phyloP scores from a whole-genome alignment of 2,329 filamentous ascomycete genomes.

The Diaporthe velutina region DNA sequence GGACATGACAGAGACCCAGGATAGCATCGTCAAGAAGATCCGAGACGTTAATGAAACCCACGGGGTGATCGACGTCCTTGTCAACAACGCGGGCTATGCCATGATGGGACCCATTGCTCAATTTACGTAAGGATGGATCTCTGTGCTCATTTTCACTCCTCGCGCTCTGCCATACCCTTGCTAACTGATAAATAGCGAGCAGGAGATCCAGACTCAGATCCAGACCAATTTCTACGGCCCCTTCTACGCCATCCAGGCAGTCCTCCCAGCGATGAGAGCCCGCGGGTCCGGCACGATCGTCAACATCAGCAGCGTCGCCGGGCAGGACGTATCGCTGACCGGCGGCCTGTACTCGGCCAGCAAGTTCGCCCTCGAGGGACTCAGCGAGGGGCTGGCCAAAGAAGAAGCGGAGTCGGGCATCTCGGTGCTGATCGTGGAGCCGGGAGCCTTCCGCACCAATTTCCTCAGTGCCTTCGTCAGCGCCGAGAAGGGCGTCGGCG shows the following conservation, averaged over 20 bases:
- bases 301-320: not conserved
- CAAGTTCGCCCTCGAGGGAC: not conserved
- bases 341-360: not conserved
- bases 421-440: conserved; percentile 55
- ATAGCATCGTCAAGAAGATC: conserved; percentile 45
- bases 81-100: conserved; percentile 47
- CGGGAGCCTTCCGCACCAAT: conserved; percentile 57
- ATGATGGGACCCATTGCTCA: conserved; percentile 19
- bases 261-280: conserved; percentile 39
- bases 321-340: not conserved
- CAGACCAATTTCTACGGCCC: conserved; percentile 49
- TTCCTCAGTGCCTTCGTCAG: conserved; percentile 48
- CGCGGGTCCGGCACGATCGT: not conserved
- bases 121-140: conserved; percentile 6
- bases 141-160: not conserved
- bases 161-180: not conserved
- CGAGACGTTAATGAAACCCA: conserved; percentile 37
- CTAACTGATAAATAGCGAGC: conserved; percentile 40
- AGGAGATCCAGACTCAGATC: conserved; percentile 44
- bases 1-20: conserved; percentile 48
- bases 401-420: conserved; percentile 43
- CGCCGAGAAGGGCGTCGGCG: conserved; percentile 27
- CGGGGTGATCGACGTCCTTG: conserved; percentile 47
- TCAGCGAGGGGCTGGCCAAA: not conserved
- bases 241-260: conserved; percentile 46